Percentiles rank a stretch among this genome's conserved stretches.
phyloP scores from a whole-genome alignment of 2,329 filamentous ascomycete genomes.

The Colletotrichum falcatum region DNA sequence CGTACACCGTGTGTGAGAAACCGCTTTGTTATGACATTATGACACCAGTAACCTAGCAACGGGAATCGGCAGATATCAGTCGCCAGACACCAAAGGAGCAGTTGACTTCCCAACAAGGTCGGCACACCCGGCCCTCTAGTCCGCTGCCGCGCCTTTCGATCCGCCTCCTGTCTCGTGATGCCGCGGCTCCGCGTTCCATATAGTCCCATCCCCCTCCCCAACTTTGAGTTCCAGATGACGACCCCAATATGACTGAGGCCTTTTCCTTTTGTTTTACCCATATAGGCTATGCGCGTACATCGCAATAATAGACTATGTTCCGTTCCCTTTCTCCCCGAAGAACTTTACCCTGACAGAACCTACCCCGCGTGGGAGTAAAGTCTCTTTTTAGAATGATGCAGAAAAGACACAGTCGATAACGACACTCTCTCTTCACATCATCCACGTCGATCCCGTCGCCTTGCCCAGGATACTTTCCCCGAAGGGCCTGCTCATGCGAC shows the following conservation, averaged over 20 bases:
- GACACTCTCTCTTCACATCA: slow-evolving; percentile 1
- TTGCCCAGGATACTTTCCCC: background rate
- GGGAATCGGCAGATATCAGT: too few species aligned
- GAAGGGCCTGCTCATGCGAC: background rate
- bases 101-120: background rate
- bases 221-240: background rate
- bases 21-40: too few species aligned
- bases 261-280: background rate
- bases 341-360: slow-evolving; percentile 26
- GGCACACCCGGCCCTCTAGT: background rate
- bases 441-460: background rate
- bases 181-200: slow-evolving; percentile 20
- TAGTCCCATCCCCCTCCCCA: background rate
- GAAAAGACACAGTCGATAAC: too few species aligned
- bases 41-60: too few species aligned
- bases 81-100: background rate
- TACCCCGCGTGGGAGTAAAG: slow-evolving; percentile 11
- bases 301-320: background rate
- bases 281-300: too few species aligned
- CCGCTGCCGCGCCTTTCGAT: slow-evolving; percentile 9
- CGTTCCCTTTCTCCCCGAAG: background rate
- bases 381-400: background rate
- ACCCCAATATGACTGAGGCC: background rate
- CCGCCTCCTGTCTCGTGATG: slow-evolving; percentile 28
- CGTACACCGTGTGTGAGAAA: too few species aligned